phyloP scores from a whole-genome alignment of 805 yeast genomes.

The Saccharomyces kudriavzevii region DNA sequence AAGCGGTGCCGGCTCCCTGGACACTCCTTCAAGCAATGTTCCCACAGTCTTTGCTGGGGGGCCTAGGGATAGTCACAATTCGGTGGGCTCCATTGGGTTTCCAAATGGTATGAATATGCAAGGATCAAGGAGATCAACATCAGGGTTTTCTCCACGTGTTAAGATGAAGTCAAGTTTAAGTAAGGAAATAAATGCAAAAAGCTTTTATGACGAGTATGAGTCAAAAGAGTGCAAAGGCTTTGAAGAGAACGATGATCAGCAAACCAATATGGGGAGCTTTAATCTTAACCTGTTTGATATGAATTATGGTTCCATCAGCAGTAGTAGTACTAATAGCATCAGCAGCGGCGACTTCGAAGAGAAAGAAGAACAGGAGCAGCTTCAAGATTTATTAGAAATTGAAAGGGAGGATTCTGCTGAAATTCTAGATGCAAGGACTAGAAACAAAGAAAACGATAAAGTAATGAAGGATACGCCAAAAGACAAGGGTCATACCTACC shows the following conservation, averaged over 20 bases:
- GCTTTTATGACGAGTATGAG: not conserved
- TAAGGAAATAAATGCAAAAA: slow-evolving; percentile 13
- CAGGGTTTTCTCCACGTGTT: slow-evolving; percentile 3
- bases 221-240: not conserved
- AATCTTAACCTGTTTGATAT: not conserved
- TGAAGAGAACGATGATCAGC: not conserved
- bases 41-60: slow-evolving; percentile 22
- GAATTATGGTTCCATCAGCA: slow-evolving; percentile 1
- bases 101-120: slow-evolving; percentile 8
- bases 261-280: not conserved
- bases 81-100: slow-evolving; percentile 15
- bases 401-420: not conserved
- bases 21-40: slow-evolving; percentile 2
- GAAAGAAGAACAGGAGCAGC: slow-evolving; percentile 5
- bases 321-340: slow-evolving; percentile 3
- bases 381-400: not conserved
- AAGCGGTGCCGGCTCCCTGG: not conserved
- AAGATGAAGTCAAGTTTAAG: slow-evolving; percentile 21
- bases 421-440: slow-evolving; percentile 10
- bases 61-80: slow-evolving; percentile 21
- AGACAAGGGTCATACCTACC: not conserved
- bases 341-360: slow-evolving; percentile 4
- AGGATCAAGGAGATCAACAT: not conserved
- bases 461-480: not conserved
- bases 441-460: not conserved